These are phyloP conservation scores for Diplodia corticola DNA, from an alignment of 2,329 filamentous ascomycete species.

Conservation along the genomic window DNA sequence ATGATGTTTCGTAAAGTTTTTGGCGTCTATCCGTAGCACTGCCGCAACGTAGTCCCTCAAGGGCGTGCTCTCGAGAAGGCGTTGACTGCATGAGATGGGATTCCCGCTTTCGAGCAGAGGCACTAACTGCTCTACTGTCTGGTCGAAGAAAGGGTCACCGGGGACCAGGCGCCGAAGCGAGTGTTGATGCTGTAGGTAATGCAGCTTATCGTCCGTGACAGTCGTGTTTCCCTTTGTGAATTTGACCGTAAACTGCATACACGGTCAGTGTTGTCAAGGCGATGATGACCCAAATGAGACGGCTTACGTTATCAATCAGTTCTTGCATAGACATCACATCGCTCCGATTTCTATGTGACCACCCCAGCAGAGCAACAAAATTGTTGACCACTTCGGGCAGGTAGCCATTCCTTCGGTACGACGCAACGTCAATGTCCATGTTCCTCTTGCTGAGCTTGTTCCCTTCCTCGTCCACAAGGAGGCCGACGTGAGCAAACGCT, in stretches of 20 bases:
- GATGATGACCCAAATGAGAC: no score
- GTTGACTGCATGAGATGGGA: constrained; percentile 23
- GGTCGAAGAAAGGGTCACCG: constrained; percentile 44
- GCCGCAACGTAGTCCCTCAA: constrained; percentile 51
- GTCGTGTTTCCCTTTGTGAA: constrained; percentile 90
- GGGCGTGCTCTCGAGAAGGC: neutral
- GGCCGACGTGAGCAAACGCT: constrained; percentile 50
- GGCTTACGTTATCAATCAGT: constrained; percentile 65
- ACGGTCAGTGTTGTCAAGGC: neutral
- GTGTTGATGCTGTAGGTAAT: constrained; percentile 74
- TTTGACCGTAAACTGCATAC: constrained; percentile 70
- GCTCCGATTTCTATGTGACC: constrained; percentile 68
- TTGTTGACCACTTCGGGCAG: constrained; percentile 69
- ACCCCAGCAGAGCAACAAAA: constrained; percentile 82
- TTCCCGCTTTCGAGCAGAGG: constrained; percentile 28
- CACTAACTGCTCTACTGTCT: constrained; percentile 39
- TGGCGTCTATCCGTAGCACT: constrained; percentile 51
- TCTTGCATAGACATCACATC: constrained; percentile 72
- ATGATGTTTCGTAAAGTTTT: constrained; percentile 57
- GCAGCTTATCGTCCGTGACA: constrained; percentile 77
- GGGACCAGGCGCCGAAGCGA: constrained; percentile 45
- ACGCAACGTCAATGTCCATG: constrained; percentile 61
- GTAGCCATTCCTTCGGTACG: constrained; percentile 57
- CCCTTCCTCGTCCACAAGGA: constrained; percentile 49
- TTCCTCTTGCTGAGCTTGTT: constrained; percentile 76